phyloP scores from a whole-genome alignment of 2,329 filamentous ascomycete species.

The Aspergillus sp. region DNA sequence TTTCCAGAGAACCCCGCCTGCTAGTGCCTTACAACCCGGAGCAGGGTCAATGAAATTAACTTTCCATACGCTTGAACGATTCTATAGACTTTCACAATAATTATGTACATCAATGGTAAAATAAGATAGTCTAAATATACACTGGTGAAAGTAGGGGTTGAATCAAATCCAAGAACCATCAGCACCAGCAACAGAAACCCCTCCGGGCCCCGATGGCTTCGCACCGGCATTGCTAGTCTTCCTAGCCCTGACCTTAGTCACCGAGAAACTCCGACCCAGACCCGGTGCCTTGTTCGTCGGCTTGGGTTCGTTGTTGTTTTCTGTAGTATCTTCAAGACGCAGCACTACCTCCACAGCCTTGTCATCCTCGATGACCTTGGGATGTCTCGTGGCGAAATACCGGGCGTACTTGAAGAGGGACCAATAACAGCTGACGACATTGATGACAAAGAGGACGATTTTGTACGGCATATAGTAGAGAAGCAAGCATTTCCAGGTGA shows the following conservation, averaged over 20 bases:
- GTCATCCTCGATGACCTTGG: constrained; percentile 52
- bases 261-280: constrained; percentile 14
- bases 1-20: no score
- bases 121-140: no score
- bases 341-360: constrained; percentile 41
- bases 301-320: background rate
- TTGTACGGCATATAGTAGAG: constrained; percentile 52
- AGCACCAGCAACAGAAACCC: background rate
- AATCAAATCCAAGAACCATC: background rate
- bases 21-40: no score
- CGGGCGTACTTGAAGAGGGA: constrained; percentile 49
- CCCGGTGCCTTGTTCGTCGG: background rate
- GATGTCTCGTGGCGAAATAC: constrained; percentile 52
- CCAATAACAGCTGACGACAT: constrained; percentile 47
- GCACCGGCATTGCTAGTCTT: background rate
- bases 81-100: no score
- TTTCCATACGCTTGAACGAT: no score
- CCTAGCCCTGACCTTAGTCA: constrained; percentile 4
- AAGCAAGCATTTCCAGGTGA: constrained; percentile 40
- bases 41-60: no score
- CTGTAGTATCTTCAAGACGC: constrained; percentile 21
- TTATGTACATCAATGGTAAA: no score
- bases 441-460: constrained; percentile 47
- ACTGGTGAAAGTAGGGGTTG: no score
- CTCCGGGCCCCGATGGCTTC: background rate